A percentile compares a stretch with the other conserved stretches of the same genome.
Conservation (phyloP, 768 basidiomycete genomes). For the Rhodotorula diobovata region DNA sequence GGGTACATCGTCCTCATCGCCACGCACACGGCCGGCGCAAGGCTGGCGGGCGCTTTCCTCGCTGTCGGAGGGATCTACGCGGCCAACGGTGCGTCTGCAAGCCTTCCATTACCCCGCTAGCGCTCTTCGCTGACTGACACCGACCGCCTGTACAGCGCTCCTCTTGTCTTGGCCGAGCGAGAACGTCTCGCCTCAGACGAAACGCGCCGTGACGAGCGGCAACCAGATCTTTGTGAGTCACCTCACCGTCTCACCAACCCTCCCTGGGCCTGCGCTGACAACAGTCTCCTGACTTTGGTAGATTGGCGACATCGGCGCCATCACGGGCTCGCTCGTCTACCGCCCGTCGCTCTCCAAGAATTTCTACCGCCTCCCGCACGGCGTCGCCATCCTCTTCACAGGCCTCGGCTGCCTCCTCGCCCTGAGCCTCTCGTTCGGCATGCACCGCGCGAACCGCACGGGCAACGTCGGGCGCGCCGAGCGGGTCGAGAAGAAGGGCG, state of each 20-base stretch:
- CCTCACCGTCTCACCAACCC: not conserved
- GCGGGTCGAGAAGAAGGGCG: not conserved
- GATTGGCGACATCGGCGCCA: constrained; percentile 32
- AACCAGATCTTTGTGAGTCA: constrained; percentile 56
- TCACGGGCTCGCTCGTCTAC: constrained; percentile 16
- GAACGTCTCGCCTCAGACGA: constrained; percentile 66
- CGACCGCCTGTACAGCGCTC: not conserved
- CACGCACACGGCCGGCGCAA: constrained; percentile 25
- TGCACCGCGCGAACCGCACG: constrained; percentile 5
- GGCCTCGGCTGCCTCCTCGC: constrained; percentile 24
- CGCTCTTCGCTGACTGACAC: not conserved
- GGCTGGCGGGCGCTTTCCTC: constrained; percentile 24
- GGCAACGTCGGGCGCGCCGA: constrained; percentile 1
- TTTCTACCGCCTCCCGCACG: constrained; percentile 35
- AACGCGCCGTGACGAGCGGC: constrained; percentile 60
- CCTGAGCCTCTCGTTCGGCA: constrained; percentile 2
- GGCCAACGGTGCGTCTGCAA: constrained; percentile 9
- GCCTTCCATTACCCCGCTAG: not conserved
- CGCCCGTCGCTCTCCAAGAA: constrained; percentile 17
- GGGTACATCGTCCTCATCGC: constrained; percentile 59
- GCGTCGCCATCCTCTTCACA: constrained; percentile 29
- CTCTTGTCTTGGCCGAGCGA: constrained; percentile 57
- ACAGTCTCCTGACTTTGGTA: not conserved
- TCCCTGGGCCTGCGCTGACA: not conserved
- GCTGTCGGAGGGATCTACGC: constrained; percentile 29